Percentiles rank a stretch among this genome's conserved stretches.
phyloP scores from a whole-genome alignment of 2,329 filamentous ascomycete genomes.

The Ophiostoma himal-ulmi region DNA sequence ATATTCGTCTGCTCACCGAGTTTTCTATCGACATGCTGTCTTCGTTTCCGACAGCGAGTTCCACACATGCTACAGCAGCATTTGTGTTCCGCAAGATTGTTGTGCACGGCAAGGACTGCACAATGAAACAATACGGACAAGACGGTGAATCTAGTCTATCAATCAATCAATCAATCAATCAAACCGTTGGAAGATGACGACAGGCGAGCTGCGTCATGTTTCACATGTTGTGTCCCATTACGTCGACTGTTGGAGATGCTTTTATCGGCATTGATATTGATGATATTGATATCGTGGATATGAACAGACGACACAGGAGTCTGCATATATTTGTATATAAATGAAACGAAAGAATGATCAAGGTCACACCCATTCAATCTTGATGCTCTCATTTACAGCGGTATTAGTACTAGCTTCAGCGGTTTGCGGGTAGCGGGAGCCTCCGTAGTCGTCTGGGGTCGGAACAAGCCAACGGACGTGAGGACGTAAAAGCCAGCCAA shows the following conservation, averaged over 20 bases:
- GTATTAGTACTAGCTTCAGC: slow-evolving; percentile 1
- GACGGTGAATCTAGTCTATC: background rate
- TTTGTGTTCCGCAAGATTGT: no score
- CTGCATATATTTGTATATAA: background rate
- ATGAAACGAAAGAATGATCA: background rate
- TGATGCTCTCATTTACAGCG: background rate
- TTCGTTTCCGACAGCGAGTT: background rate
- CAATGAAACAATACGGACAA: background rate
- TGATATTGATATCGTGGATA: no score
- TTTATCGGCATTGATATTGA: no score
- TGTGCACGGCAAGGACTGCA: background rate
- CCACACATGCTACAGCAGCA: background rate
- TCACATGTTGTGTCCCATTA: background rate
- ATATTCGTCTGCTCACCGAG: background rate
- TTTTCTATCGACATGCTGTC: background rate
- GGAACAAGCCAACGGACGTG: background rate
- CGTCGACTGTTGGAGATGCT: background rate
- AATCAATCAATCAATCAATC: background rate
- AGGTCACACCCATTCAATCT: no score
- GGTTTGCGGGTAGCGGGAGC: slow-evolving; percentile 6
- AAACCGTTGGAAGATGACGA: slow-evolving; percentile 7
- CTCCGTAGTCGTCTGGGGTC: background rate
- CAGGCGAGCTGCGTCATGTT: slow-evolving; percentile 7
- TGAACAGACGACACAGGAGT: no score
- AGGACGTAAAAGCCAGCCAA: background rate